Conservation (phyloP, 805 yeast species). For the Geotrichum ghanense region DNA sequence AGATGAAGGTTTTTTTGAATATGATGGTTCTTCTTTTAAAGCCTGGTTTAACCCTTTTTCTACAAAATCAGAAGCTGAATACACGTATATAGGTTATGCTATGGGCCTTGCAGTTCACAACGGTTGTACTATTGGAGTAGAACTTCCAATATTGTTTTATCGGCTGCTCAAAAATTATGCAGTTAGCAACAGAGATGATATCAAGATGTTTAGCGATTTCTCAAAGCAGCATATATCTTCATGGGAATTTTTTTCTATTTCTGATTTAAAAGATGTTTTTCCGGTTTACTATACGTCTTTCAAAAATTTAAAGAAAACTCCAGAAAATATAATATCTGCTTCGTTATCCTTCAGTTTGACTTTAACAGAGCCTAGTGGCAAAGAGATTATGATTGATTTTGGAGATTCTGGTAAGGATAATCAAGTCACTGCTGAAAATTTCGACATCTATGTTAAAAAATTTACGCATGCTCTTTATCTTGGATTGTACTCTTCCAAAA, state of each 20-base stretch:
- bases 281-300: conserved; percentile 14
- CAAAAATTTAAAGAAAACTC: conserved; percentile 5
- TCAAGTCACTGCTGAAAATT: conserved; percentile 12
- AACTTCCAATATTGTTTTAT: conserved; percentile 19
- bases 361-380: too few relatives aligned
- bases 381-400: not conserved
- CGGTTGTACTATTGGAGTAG: conserved; percentile 19
- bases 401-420: conserved; percentile 2
- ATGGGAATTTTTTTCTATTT: not conserved
- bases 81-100: conserved; percentile 17
- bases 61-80: conserved; percentile 11
- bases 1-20: conserved; percentile 11
- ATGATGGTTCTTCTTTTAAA: conserved; percentile 10
- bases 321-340: conserved; percentile 5
- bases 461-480: conserved; percentile 8
- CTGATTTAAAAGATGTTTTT: conserved; percentile 14
- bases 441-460: conserved; percentile 9
- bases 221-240: conserved; percentile 2
- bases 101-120: conserved; percentile 22
- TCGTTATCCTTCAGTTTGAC: not conserved
- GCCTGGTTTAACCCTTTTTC: conserved; percentile 19
- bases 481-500: not conserved
- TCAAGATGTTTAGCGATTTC: not conserved
- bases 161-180: conserved; percentile 4
- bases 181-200: too few relatives aligned